phyloP scores from a whole-genome alignment of 352 stramenopile genomes.

The Phytophthora cactorum region DNA sequence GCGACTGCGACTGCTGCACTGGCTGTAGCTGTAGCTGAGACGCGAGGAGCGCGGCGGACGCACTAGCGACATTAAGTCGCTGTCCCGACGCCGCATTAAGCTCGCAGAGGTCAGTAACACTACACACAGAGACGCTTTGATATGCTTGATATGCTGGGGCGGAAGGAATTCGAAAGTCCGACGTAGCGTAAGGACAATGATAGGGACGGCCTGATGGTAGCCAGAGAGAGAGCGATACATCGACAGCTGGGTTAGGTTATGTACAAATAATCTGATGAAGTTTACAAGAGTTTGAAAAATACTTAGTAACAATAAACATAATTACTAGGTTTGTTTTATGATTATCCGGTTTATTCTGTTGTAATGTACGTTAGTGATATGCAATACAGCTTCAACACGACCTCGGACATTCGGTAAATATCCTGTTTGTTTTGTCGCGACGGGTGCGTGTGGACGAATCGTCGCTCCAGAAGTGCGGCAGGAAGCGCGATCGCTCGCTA shows the following conservation, averaged over 20 bases:
- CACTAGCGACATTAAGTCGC: slow-evolving; percentile 30
- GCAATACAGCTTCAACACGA: slow-evolving; percentile 19
- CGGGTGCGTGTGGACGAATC: slow-evolving; percentile 22
- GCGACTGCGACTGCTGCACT: slow-evolving; percentile 43
- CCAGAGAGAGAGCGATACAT: slow-evolving; percentile 20
- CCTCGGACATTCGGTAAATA: neutral
- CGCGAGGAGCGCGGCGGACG: slow-evolving; percentile 10
- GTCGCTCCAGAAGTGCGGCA: slow-evolving; percentile 34
- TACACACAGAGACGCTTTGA: neutral
- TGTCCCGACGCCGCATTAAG: slow-evolving; percentile 40
- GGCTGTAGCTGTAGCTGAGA: slow-evolving; percentile 40
- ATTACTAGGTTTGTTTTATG: slow-evolving; percentile 1
- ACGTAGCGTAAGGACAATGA: slow-evolving; percentile 11
- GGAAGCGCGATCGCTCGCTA: slow-evolving; percentile 24
- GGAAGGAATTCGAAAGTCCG: slow-evolving; percentile 17
- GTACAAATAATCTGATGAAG: neutral
- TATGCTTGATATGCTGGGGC: slow-evolving; percentile 1
- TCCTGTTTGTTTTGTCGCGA: slow-evolving; percentile 10
- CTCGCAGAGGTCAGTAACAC: neutral
- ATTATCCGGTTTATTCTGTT: slow-evolving; percentile 1
- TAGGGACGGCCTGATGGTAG: slow-evolving; percentile 1
- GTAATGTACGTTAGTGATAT: slow-evolving; percentile 19
- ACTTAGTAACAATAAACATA: neutral
- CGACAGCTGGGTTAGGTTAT: slow-evolving; percentile 6
- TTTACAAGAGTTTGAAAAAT: slow-evolving; percentile 3